Evolutionary conservation across 495 filamentous ascomycete species (phyloP), one percentile per base, ranked within the genome.

Genomic region (Penicillium goetzii): DNA sequence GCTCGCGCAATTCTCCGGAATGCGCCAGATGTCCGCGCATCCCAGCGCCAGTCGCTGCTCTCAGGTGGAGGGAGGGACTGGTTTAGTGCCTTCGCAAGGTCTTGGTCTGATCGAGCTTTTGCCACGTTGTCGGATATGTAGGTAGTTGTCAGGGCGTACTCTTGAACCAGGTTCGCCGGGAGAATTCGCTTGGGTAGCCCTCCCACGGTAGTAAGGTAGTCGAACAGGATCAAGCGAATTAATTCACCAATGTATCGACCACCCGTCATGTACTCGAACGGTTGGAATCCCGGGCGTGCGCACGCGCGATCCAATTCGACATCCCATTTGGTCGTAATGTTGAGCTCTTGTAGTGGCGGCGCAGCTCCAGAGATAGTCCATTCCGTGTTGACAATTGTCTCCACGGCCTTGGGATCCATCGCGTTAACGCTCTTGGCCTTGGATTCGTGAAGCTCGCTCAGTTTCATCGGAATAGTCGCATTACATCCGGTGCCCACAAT

Each of bases 401-500:
- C 80, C 41, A 85, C 78, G 4, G 82, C 83, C 11, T 66, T 81
- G 1, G 79, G 69, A 32, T 78, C 63, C 69, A 74, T 79, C 30
- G 72, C 58, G 55, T 67, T 72, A 50, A 80, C 74, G 49, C 73
- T 68, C 60, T 79, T 74, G 71, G 79, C 76, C 67, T 93, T 93
- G 64, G 78, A 83, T 32, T 83, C 81, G 63, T 89, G 86, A 47
- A 96, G 78, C 60, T 81, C 85, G 54, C 71, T 81, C 14, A 90
- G 76, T 65, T 84, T 81, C 78, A 94, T 84, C 30, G 90, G 86
- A 36, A 92, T 88, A 5, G 92, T 93, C 17, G 92, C 92, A 68
- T 95, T 96, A 60, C 87, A 90, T 21, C 92, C 92, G 0, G 92
- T 95, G 4, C 91, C 92, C 32, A 90, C 89, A 59, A 96, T 93